These are phyloP conservation scores for Diaporthe sp. DNA, from an alignment of 2,329 filamentous ascomycete species.

Conservation along the genomic window DNA sequence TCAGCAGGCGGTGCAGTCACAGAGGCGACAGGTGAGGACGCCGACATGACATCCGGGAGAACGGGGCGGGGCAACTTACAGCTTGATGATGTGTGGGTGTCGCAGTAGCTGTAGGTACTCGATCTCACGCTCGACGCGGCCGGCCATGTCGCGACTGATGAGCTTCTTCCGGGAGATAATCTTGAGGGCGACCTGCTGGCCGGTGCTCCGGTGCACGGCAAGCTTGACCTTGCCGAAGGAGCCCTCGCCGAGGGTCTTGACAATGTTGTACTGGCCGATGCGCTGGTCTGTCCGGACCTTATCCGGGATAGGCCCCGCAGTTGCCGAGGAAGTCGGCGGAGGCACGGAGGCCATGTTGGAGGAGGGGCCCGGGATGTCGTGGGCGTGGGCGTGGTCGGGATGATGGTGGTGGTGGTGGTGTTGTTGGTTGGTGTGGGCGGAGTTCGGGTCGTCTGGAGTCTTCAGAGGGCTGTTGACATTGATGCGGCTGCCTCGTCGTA, in stretches of 20 bases:
- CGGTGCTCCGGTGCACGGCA: slow-evolving; percentile 90
- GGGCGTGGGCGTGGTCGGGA: slow-evolving; percentile 37
- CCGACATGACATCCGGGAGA: not conserved
- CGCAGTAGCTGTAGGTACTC: slow-evolving; percentile 96
- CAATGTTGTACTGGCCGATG: slow-evolving; percentile 90
- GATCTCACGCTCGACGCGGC: slow-evolving; percentile 96
- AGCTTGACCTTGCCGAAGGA: slow-evolving; percentile 99
- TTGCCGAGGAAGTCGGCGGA: slow-evolving; percentile 40
- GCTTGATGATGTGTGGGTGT: slow-evolving; percentile 98
- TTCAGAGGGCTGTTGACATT: slow-evolving; percentile 47
- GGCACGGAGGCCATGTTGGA: slow-evolving; percentile 51
- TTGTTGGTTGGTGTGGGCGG: slow-evolving; percentile 34
- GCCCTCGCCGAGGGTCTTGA: slow-evolving; percentile 93
- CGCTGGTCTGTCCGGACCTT: slow-evolving; percentile 80
- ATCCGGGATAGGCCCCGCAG: slow-evolving; percentile 49
- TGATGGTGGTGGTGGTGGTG: not conserved
- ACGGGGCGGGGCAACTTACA: slow-evolving; percentile 68
- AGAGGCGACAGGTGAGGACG: not conserved
- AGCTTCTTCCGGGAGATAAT: slow-evolving; percentile 97
- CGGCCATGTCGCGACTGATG: slow-evolving; percentile 97
- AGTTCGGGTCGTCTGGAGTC: slow-evolving; percentile 47
- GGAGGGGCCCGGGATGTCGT: slow-evolving; percentile 43
- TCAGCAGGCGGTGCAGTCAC: not conserved
- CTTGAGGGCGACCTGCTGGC: slow-evolving; percentile 96
- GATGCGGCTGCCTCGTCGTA: slow-evolving; percentile 64